Conservation (phyloP, 1,284 basidiomycete genomes). For the Rhodotorula sp. region DNA sequence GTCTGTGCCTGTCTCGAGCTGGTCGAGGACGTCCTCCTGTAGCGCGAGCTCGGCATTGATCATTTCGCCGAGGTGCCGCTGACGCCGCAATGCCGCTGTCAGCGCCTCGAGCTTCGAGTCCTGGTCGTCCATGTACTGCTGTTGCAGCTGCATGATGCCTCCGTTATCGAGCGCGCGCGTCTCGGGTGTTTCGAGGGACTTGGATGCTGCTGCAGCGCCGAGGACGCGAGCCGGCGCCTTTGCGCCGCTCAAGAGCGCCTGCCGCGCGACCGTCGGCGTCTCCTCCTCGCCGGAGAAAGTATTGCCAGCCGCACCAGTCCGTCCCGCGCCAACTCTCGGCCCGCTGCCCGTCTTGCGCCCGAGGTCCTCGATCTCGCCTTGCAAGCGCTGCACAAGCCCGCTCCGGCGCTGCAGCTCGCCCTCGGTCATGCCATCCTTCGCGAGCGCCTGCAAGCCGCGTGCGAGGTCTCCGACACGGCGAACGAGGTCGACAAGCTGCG, state of each 20-base stretch:
- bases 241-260: slow-evolving; percentile 46
- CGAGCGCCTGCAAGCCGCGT: slow-evolving; percentile 35
- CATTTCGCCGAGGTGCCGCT: slow-evolving; percentile 81
- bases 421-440: slow-evolving; percentile 32
- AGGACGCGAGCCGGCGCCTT: slow-evolving; percentile 55
- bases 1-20: slow-evolving; percentile 72
- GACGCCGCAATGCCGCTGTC: slow-evolving; percentile 77
- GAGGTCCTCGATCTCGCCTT: slow-evolving; percentile 68
- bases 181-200: slow-evolving; percentile 73
- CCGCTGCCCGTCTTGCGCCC: slow-evolving; percentile 26
- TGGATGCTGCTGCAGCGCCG: slow-evolving; percentile 51
- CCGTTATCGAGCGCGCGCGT: slow-evolving; percentile 84
- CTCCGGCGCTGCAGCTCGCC: slow-evolving; percentile 66
- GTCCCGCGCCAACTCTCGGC: slow-evolving; percentile 17
- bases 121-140: slow-evolving; percentile 76
- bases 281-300: neutral
- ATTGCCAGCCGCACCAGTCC: neutral
- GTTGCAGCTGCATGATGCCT: slow-evolving; percentile 76
- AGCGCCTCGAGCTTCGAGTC: slow-evolving; percentile 77
- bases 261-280: slow-evolving; percentile 10
- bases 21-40: slow-evolving; percentile 85
- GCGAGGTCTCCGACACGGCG: slow-evolving; percentile 57
- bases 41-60: slow-evolving; percentile 79
- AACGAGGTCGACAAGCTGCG: slow-evolving; percentile 72
- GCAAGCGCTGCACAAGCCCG: slow-evolving; percentile 76